Evolutionary conservation across 2,329 filamentous ascomycete genomes (phyloP), one percentile per base, ranked within the genome.

Genomic region (Neopestalotiopsis sp.): DNA sequence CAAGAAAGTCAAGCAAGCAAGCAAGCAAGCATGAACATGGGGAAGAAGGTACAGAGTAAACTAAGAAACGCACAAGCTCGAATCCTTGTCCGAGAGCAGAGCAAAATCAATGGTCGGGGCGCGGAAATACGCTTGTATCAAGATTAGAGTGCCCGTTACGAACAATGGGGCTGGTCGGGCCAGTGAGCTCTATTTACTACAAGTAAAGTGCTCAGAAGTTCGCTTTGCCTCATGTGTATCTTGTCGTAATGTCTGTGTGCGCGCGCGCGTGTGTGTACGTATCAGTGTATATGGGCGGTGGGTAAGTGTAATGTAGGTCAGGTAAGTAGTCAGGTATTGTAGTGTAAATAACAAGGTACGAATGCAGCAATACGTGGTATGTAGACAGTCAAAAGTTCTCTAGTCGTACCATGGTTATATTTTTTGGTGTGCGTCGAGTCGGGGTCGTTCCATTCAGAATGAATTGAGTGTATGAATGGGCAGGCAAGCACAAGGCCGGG

Each of bases 391-490:
- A 10, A 28, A n/a, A 12, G 56, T 24, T 38, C 6, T n/a, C 56
- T 13, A 14, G 56, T 24, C 56, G 56, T 24, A n/a, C 56, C 56
- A 61, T 57, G 65, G 24, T 28, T 28, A 52, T 58, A 58, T 30
- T 56, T 60, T 28, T 28, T 28, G 60, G 34, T 38, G 10, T 7
- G 34, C 10, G 10, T 10, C 34, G 34, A 38, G 34, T 38, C 34
- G 34, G 34, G 65, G 65, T 49, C 65, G 17, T 57, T 58, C 65
- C 52, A 42, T 62, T 58, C 34, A 67, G 56, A 56, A 57, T 67
- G 65, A 34, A 30, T 59, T 17, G 34, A 68, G 64, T 69, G 67
- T 71, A 61, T 20, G 12, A 58, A 62, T 40, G 52, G 42, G 28
- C 34, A 63, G 57, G 57, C 10, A 14, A 59, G 17, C 32, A 13